Conservation (phyloP, 257 asterid species). For the Coffea eugenioides region DNA sequence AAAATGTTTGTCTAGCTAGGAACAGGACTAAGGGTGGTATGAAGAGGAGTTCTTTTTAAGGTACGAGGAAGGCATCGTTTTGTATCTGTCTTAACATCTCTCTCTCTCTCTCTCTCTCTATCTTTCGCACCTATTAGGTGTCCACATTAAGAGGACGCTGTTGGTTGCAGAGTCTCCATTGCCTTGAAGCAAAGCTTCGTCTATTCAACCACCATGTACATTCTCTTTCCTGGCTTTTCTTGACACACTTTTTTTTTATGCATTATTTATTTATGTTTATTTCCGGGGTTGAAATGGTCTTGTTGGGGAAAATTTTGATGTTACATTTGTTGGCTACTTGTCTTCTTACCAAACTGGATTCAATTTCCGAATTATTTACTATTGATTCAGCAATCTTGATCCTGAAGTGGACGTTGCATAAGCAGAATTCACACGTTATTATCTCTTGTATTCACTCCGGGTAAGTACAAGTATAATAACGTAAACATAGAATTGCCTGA, state of each 20-base stretch:
- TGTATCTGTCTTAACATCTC: constrained; percentile 36
- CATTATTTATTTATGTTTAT: neutral
- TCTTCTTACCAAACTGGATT: neutral
- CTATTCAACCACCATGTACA: constrained; percentile 47
- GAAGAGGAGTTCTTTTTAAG: constrained; percentile 44
- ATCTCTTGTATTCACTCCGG: neutral
- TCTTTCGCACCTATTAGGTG: constrained; percentile 51
- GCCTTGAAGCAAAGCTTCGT: constrained; percentile 74
- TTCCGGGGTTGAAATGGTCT: neutral
- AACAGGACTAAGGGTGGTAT: constrained; percentile 24
- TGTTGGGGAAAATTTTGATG: neutral
- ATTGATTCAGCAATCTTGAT: neutral
- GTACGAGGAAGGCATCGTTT: constrained; percentile 30
- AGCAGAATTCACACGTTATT: neutral
- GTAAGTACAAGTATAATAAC: neutral
- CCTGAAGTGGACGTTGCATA: neutral
- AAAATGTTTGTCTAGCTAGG: constrained; percentile 3
- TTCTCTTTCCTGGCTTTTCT: constrained; percentile 27
- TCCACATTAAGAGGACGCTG: constrained; percentile 34
- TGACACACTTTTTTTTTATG: neutral
- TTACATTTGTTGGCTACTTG: neutral
- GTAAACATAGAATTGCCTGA: neutral
- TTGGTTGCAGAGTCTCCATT: constrained; percentile 92
- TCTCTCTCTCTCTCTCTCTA: constrained; percentile 27
- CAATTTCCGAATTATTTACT: neutral